phyloP scores from a whole-genome alignment of 1,284 basidiomycete species.

The Erythrobasidium hasegawianum region DNA sequence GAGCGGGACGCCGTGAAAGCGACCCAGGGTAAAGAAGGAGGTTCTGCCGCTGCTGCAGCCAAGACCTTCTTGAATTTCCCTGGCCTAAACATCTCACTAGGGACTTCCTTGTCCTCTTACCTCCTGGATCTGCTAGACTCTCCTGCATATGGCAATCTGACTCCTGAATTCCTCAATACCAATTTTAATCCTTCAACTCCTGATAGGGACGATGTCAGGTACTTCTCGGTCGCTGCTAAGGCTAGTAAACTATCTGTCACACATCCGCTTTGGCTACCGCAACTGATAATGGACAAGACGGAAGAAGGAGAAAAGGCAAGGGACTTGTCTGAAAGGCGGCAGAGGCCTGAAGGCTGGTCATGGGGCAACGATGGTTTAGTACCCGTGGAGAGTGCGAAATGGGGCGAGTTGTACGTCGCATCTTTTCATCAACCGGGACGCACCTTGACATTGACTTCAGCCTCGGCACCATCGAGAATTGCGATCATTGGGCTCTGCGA shows the following conservation, averaged over 20 bases:
- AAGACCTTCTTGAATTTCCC: constrained; percentile 34
- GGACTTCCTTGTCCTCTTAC: constrained; percentile 77
- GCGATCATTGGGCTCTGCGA: constrained; percentile 95
- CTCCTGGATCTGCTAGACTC: constrained; percentile 89
- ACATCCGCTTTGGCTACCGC: constrained; percentile 96
- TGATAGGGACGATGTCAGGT: constrained; percentile 71
- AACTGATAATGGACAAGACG: constrained; percentile 77
- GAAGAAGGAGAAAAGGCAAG: constrained; percentile 61
- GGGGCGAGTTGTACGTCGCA: constrained; percentile 66
- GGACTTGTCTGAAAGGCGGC: constrained; percentile 51
- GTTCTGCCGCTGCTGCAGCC: constrained; percentile 19
- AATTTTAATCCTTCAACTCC: constrained; percentile 91
- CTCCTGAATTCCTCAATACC: constrained; percentile 74
- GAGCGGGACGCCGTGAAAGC: constrained; percentile 25
- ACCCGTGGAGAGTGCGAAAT: constrained; percentile 77
- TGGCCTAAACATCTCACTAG: constrained; percentile 53
- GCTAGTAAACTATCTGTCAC: constrained; percentile 68
- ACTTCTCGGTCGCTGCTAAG: constrained; percentile 84
- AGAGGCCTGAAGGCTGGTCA: constrained; percentile 52
- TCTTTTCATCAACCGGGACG: not conserved
- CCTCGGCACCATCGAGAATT: constrained; percentile 80
- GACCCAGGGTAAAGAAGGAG: not conserved
- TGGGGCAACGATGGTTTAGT: constrained; percentile 97
- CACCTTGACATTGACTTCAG: constrained; percentile 46
- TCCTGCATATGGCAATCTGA: constrained; percentile 93